A percentile compares a stretch with the other conserved stretches of the same genome.
Evolutionary conservation across 2,329 filamentous ascomycete genomes (phyloP).

Genomic region (Coniochaeta hoffmannii): DNA sequence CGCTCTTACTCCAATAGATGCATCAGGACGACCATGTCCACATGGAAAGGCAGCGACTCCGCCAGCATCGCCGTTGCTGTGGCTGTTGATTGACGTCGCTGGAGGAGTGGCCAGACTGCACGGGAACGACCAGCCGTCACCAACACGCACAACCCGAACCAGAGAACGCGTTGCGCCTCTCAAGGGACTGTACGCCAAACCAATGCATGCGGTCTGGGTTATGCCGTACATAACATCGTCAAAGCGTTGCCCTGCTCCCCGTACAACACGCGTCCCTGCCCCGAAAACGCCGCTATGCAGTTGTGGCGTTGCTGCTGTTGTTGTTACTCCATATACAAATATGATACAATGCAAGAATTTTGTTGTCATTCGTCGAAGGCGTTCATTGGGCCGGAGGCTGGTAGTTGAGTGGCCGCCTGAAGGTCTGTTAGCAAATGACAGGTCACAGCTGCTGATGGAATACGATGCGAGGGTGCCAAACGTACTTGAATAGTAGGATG

Average conservation of each 20-base stretch:
- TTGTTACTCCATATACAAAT: constrained; percentile 1
- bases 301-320: constrained; percentile 1
- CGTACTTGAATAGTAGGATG: constrained; percentile 97
- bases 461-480: constrained; percentile 12
- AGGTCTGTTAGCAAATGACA: not conserved
- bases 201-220: not conserved
- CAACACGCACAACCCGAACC: not conserved
- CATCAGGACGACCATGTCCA: not conserved
- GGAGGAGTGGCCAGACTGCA: not conserved
- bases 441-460: not conserved
- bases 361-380: not conserved
- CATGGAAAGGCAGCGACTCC: not conserved
- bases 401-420: constrained; percentile 76
- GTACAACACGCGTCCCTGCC: not conserved
- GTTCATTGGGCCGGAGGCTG: constrained; percentile 55
- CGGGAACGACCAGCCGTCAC: not conserved
- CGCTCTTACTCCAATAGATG: not conserved
- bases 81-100: not conserved
- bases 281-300: not conserved
- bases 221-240: not conserved
- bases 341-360: constrained; percentile 3
- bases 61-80: not conserved
- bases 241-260: not conserved
- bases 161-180: not conserved
- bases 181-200: not conserved